Conservation (phyloP, 257 asterid genomes). For the Penstemon barbatus region DNA sequence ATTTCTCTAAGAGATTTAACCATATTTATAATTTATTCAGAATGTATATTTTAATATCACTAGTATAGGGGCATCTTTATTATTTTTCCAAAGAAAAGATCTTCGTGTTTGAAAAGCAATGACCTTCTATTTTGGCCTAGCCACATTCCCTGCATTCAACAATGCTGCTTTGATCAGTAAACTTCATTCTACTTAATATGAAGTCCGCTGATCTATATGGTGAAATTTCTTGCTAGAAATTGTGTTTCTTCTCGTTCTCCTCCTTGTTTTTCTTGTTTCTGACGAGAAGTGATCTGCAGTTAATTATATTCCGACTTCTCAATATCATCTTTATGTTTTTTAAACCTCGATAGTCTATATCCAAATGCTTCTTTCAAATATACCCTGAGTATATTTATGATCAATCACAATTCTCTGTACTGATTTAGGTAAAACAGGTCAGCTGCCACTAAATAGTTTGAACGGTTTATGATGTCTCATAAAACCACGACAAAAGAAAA, state of each 20-base stretch:
- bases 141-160: not conserved
- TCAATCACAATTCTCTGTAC: not conserved
- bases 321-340: too few relatives aligned
- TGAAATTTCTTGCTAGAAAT: not conserved
- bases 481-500: not conserved
- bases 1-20: not conserved
- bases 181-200: not conserved
- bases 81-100: not conserved
- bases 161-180: not conserved
- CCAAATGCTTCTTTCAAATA: too few relatives aligned
- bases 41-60: constrained; percentile 8
- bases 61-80: not conserved
- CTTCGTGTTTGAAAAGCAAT: constrained; percentile 13
- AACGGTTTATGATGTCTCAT: constrained; percentile 3
- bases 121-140: not conserved
- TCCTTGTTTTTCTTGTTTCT: not conserved
- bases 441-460: not conserved
- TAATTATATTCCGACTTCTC: not conserved
- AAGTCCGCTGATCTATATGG: not conserved
- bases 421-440: not conserved
- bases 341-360: too few relatives aligned
- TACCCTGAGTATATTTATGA: not conserved
- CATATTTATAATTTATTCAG: constrained; percentile 7
- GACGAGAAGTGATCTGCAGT: not conserved
- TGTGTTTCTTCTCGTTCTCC: not conserved